Evolutionary conservation across 2,329 filamentous ascomycete species (phyloP).

Genomic region (Cladophialophora yegresii): DNA sequence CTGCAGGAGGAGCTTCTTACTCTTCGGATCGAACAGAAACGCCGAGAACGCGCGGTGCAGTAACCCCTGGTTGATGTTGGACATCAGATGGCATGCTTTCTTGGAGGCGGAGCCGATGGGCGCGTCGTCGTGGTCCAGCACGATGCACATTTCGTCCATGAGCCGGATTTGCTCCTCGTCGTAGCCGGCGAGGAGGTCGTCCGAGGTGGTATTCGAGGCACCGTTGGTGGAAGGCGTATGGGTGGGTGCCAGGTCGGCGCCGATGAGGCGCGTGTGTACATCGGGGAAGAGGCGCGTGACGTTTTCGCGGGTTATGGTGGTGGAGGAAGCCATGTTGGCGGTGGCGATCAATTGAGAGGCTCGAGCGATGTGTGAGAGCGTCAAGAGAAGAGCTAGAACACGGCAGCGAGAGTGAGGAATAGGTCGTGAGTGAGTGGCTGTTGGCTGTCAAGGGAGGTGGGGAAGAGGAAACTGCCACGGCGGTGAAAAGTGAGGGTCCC

Average conservation of each 20-base stretch:
- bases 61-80: slow-evolving; percentile 94
- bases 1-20: slow-evolving; percentile 90
- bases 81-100: slow-evolving; percentile 98
- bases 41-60: slow-evolving; percentile 97
- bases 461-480: slow-evolving; percentile 3
- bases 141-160: slow-evolving; percentile 99
- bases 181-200: slow-evolving; percentile 76
- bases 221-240: slow-evolving; percentile 57
- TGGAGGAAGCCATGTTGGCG: slow-evolving; percentile 37
- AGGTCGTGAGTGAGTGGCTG: neutral
- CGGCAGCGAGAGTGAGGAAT: neutral
- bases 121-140: slow-evolving; percentile 84
- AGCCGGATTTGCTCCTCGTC: slow-evolving; percentile 96
- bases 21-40: slow-evolving; percentile 86
- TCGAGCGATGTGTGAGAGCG: neutral
- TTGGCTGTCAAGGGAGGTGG: neutral
- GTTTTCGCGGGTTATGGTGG: slow-evolving; percentile 75
- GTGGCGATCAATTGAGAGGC: neutral
- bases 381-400: neutral
- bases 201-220: slow-evolving; percentile 38
- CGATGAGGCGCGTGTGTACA: slow-evolving; percentile 58
- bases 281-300: slow-evolving; percentile 89
- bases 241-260: slow-evolving; percentile 54
- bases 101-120: slow-evolving; percentile 97
- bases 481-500: neutral